Conservation (phyloP, 2,329 filamentous ascomycete genomes). For the Colletotrichum viniferum region DNA sequence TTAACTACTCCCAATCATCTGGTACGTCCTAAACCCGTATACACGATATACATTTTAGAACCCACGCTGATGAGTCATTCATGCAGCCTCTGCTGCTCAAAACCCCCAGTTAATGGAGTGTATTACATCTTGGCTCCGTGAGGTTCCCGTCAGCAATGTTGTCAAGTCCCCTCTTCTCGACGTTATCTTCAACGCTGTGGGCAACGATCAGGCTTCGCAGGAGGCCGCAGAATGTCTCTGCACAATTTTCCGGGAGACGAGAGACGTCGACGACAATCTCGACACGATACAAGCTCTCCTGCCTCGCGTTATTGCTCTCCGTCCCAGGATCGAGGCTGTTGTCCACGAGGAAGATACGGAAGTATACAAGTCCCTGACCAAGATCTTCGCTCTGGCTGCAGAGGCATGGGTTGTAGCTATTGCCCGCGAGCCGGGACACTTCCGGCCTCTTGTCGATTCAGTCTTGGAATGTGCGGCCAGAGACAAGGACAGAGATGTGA, state of each 20-base stretch:
- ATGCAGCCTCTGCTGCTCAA: conserved; percentile 72
- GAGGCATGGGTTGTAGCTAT: conserved; percentile 95
- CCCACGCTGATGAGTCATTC: background rate
- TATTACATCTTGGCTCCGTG: conserved; percentile 94
- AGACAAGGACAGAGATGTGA: conserved; percentile 88
- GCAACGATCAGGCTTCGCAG: conserved; percentile 79
- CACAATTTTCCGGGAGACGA: conserved; percentile 88
- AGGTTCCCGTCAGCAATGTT: conserved; percentile 84
- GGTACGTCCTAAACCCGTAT: conserved; percentile 56
- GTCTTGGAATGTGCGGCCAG: conserved; percentile 90
- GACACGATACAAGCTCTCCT: conserved; percentile 82
- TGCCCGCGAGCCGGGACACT: conserved; percentile 80
- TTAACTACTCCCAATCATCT: conserved; percentile 91
- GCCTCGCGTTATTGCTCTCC: conserved; percentile 77
- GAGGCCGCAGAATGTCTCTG: conserved; percentile 92
- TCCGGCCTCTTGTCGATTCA: conserved; percentile 84
- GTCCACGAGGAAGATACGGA: conserved; percentile 85
- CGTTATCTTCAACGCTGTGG: conserved; percentile 78
- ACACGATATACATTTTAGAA: background rate
- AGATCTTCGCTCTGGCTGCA: conserved; percentile 90
- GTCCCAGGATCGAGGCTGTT: conserved; percentile 75
- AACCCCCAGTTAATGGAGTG: conserved; percentile 94
- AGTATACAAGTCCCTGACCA: conserved; percentile 84
- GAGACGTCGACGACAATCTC: conserved; percentile 90
- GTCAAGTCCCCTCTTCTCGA: conserved; percentile 86